phyloP scores from a whole-genome alignment of 257 asterid species.

The Solanum pimpinellifolium region DNA sequence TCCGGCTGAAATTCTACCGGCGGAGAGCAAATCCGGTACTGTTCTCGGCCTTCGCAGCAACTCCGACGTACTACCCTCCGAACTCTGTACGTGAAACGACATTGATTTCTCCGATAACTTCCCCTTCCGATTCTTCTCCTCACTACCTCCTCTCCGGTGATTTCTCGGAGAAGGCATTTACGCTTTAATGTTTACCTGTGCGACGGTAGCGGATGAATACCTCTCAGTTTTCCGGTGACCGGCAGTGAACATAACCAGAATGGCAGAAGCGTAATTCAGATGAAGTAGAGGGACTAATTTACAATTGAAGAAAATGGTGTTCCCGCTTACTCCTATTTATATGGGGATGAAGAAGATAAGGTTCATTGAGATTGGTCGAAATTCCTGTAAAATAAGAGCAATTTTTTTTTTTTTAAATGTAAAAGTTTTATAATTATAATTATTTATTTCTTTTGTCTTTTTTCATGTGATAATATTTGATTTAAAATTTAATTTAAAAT shows the following conservation, averaged over 20 bases:
- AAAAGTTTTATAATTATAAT: no score
- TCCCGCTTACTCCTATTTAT: neutral
- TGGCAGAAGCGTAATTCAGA: neutral
- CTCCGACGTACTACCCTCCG: neutral
- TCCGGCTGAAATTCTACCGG: neutral
- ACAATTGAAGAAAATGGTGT: neutral
- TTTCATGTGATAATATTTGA: no score
- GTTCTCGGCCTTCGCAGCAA: constrained; percentile 55
- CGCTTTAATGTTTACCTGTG: constrained; percentile 8
- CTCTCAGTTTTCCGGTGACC: constrained; percentile 31
- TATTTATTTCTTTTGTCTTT: no score
- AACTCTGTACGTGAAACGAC: constrained; percentile 41
- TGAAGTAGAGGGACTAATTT: neutral
- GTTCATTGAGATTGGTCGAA: neutral
- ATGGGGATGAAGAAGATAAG: neutral
- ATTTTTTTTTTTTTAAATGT: no score
- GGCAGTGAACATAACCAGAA: constrained; percentile 31
- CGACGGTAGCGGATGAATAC: constrained; percentile 41
- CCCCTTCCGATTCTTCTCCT: constrained; percentile 49
- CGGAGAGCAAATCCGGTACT: constrained; percentile 48
- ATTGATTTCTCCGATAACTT: constrained; percentile 41
- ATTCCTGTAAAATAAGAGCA: neutral
- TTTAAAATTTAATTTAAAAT: no score
- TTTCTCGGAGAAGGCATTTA: constrained; percentile 63
- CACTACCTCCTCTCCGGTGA: constrained; percentile 35